A percentile compares a stretch with the other conserved stretches of the same genome.
phyloP scores from a whole-genome alignment of 495 filamentous ascomycete species.

The Penicillium paradoxum region DNA sequence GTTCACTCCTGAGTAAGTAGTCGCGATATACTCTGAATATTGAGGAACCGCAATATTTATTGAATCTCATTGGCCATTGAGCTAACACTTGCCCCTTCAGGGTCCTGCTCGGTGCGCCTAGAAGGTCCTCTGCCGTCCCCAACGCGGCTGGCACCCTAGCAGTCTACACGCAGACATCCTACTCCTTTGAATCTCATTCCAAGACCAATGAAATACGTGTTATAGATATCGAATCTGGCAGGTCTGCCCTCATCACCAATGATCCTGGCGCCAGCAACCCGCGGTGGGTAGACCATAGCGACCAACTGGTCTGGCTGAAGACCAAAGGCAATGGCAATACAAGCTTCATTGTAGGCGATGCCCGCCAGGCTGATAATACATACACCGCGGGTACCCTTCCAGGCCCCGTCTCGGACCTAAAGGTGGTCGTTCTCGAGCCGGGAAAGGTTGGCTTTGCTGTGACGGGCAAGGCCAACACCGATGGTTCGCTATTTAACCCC shows the following conservation, averaged over 20 bases:
- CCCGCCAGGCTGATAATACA: constrained; percentile 48
- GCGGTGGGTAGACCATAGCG: constrained; percentile 64
- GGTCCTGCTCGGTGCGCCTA: constrained; percentile 78
- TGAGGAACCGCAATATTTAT: not conserved
- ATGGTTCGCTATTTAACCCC: constrained; percentile 54
- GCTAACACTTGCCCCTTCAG: constrained; percentile 22
- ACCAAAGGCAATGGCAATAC: constrained; percentile 63
- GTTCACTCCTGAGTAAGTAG: constrained; percentile 65
- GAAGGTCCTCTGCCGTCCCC: constrained; percentile 70
- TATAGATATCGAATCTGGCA: constrained; percentile 64
- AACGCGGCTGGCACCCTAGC: constrained; percentile 65
- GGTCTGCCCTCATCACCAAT: constrained; percentile 60
- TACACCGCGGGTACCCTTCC: constrained; percentile 61
- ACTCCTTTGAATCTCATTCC: constrained; percentile 76
- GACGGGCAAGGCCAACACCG: constrained; percentile 52
- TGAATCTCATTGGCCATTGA: not conserved
- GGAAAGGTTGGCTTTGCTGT: constrained; percentile 67
- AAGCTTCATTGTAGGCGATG: constrained; percentile 54
- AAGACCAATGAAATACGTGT: constrained; percentile 71
- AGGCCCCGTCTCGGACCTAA: constrained; percentile 69
- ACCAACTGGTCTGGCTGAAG: constrained; percentile 64
- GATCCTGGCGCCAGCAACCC: constrained; percentile 62
- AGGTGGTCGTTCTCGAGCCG: constrained; percentile 55
- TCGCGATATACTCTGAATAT: not conserved
- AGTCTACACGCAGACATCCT: constrained; percentile 70